These are phyloP conservation scores for Drosera capensis DNA, from an alignment of 148 eudicot genomes.

Conservation along the genomic window DNA sequence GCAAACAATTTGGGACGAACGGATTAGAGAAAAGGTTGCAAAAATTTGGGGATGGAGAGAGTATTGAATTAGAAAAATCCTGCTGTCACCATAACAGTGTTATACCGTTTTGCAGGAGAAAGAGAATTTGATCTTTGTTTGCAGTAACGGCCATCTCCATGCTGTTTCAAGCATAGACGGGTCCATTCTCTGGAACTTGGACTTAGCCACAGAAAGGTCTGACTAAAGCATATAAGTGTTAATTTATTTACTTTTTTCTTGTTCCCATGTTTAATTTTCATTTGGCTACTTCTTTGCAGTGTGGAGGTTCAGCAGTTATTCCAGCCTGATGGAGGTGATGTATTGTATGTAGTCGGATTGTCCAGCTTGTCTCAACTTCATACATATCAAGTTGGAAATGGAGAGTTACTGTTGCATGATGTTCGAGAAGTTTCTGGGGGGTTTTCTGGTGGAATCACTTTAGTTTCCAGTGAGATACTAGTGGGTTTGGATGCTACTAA, in stretches of 20 bases:
- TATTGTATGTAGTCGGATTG: slow-evolving; percentile 54
- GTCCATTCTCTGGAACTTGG: slow-evolving; percentile 58
- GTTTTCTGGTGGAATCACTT: slow-evolving; percentile 53
- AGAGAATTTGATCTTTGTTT: slow-evolving; percentile 53
- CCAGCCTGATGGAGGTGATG: slow-evolving; percentile 45
- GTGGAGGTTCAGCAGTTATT: slow-evolving; percentile 54
- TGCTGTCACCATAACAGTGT: slow-evolving; percentile 3
- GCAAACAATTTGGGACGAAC: too few species aligned
- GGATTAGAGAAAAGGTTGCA: too few species aligned
- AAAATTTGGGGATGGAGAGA: too few species aligned
- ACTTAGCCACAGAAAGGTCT: slow-evolving; percentile 60
- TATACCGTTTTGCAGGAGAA: slow-evolving; percentile 39
- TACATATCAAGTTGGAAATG: slow-evolving; percentile 48
- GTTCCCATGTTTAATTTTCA: slow-evolving; percentile 1
- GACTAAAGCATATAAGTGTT: slow-evolving; percentile 6
- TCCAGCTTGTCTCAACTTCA: slow-evolving; percentile 36
- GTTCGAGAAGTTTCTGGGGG: slow-evolving; percentile 36
- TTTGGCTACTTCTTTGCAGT: slow-evolving; percentile 33
- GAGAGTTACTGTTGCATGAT: slow-evolving; percentile 52
- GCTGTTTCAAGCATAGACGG: slow-evolving; percentile 95
- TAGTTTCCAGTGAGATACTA: slow-evolving; percentile 39
- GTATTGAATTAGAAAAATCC: too few species aligned
- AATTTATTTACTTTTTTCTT: neutral
- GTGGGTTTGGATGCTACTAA: slow-evolving; percentile 61
- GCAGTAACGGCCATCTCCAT: slow-evolving; percentile 62